Percentiles rank a stretch among this genome's conserved stretches.
Conservation (phyloP, 768 basidiomycete species). For the Sarcodon sp. region DNA sequence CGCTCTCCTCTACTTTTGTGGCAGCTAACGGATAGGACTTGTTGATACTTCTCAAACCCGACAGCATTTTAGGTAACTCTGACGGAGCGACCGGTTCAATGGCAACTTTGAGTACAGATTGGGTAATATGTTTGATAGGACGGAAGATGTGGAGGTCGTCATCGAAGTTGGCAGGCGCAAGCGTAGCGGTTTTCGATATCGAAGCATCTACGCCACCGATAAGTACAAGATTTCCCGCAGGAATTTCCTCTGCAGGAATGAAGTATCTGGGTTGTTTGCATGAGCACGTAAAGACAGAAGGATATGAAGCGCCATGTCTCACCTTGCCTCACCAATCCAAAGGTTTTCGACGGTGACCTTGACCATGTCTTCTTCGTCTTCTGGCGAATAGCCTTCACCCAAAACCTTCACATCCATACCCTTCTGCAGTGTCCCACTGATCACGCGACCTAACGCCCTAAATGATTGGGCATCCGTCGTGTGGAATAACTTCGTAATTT, state of each 20-base stretch:
- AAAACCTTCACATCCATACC: slow-evolving; percentile 89
- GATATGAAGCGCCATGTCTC: slow-evolving; percentile 10
- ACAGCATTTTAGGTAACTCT: slow-evolving; percentile 97
- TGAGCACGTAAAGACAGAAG: background rate
- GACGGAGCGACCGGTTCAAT: slow-evolving; percentile 97
- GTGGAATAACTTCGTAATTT: slow-evolving; percentile 90
- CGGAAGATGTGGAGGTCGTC: slow-evolving; percentile 72
- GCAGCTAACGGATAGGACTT: slow-evolving; percentile 91
- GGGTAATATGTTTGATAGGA: slow-evolving; percentile 93
- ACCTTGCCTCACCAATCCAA: slow-evolving; percentile 90
- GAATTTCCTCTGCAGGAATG: slow-evolving; percentile 77
- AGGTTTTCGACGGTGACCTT: slow-evolving; percentile 73
- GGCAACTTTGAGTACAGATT: slow-evolving; percentile 94
- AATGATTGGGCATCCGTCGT: slow-evolving; percentile 96
- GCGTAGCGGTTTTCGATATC: slow-evolving; percentile 90
- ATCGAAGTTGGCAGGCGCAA: slow-evolving; percentile 69
- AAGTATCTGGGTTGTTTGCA: slow-evolving; percentile 49
- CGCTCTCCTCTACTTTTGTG: slow-evolving; percentile 97
- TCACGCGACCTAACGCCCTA: slow-evolving; percentile 87
- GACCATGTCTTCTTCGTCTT: slow-evolving; percentile 98
- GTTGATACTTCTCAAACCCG: slow-evolving; percentile 92
- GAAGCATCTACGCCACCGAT: slow-evolving; percentile 90
- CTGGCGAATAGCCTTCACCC: slow-evolving; percentile 96
- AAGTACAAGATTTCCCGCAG: slow-evolving; percentile 87
- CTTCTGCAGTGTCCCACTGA: slow-evolving; percentile 81